Base-by-base conservation (phyloP, 768 basidiomycete species). In the Lanmaoa pseudosensibilis region DNA sequence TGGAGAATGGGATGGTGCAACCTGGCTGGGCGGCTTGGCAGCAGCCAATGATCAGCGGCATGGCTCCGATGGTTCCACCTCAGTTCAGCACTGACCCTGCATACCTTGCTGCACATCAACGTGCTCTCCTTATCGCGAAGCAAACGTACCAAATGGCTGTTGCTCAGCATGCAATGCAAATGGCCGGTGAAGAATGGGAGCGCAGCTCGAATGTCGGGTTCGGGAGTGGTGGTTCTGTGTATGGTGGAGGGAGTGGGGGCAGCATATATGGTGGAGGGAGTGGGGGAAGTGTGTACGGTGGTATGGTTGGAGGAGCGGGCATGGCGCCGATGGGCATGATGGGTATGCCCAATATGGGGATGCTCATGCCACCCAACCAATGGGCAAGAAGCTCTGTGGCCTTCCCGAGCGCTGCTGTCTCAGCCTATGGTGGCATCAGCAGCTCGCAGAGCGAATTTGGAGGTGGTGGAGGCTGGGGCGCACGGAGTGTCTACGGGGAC, bases 121-220 rank as follows among this genome's bases (percentile, higher is more conserved):
- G 91, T 55, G 92, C 92, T 3, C 90, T 94, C 83, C 75, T 91
- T 75, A 74, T 79, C 53, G 92, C 92, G 50, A 94, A 94, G 71
- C 92, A 94, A 70, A 85, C 92, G 4, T 94, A 92, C 66, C 92
- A 94, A 71, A 84, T 89, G 77, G 88, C 92, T 3, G 88, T 94
- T 41, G 92, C 92, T 6, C 92, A 92, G 70, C 92, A 94, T 61
- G 92, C 92, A 5, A 87, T 93, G 82, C 87, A 85, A 9, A 84
- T 86, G 9, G 92, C 92, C n/a, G 90, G 82, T 19, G 92, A 94
- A 33, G 91, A 94, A 67, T 94, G 92, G 92, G 92, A 94, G 67
- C 85, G 92, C 34, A 81, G 83, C 8, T 91, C 89, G 51, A 82
- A 75, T 37, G 60, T 80, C 30, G 76, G 83, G 18, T 76, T 73